These are phyloP conservation scores for Pythium periplocum DNA, from an alignment of 352 stramenopile species.

Conservation along the genomic window DNA sequence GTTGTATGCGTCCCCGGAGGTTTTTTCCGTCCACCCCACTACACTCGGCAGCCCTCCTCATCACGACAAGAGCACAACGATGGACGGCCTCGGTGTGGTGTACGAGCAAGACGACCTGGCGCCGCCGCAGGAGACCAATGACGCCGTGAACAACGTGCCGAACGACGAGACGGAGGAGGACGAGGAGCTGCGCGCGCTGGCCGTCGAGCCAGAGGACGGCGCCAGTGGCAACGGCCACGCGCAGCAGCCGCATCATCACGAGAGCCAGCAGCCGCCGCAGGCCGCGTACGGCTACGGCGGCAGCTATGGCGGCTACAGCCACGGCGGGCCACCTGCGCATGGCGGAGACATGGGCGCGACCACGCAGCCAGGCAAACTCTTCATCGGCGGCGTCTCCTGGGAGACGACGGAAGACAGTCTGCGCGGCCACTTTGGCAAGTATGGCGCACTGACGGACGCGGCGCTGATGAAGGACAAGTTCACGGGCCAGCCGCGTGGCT, in stretches of 20 bases:
- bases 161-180: constrained; percentile 40
- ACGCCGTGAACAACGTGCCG: constrained; percentile 10
- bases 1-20: too few relatives aligned
- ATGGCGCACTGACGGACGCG: constrained; percentile 80
- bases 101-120: constrained; percentile 70
- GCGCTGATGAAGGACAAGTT: constrained; percentile 93
- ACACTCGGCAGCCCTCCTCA: too few relatives aligned
- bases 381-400: constrained; percentile 90
- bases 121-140: constrained; percentile 13
- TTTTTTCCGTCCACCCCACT: too few relatives aligned
- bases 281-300: constrained; percentile 17
- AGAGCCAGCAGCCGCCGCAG: constrained; percentile 18
- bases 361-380: constrained; percentile 77
- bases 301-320: not conserved
- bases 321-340: not conserved
- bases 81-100: constrained; percentile 70
- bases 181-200: constrained; percentile 62
- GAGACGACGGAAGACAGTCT: constrained; percentile 92
- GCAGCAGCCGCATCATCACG: constrained; percentile 40
- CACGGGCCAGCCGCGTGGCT: constrained; percentile 88
- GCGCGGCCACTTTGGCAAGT: constrained; percentile 86
- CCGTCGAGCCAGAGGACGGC: constrained; percentile 47
- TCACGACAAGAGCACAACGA: constrained; percentile 6
- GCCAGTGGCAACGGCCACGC: constrained; percentile 26
- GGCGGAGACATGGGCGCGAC: constrained; percentile 5